Evolutionary conservation across 1,284 basidiomycete species (phyloP), one percentile per base, ranked within the genome.

Genomic region (Meira miltonrushii): DNA sequence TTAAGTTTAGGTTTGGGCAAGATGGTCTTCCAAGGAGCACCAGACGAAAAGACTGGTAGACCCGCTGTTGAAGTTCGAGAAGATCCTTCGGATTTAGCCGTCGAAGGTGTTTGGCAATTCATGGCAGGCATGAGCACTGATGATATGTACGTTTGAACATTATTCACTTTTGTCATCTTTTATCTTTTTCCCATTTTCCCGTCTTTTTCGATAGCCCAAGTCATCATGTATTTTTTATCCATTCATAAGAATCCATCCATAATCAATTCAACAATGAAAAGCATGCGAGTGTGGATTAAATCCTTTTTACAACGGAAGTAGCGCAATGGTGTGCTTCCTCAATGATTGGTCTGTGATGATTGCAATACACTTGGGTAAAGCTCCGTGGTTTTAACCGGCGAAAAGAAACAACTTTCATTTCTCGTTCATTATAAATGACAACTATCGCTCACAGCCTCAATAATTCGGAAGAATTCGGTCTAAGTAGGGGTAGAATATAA

Each of bases 51-150:
- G 2, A 54, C 62, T 17, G 60, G 57, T 6, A 58, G 49, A 53
- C 61, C 71, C 37, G 65, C 67, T 54, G 62, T 77, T 37, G 64
- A 58, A 4, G 61, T 71, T 55, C 66, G 72, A 54, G 64, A 70
- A 38, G 74, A 76, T 52, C 66, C 69, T 2, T 43, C 66, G 10
- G 75, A 78, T 57, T 60, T 78, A 37, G 69, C 66, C 17, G 68
- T 77, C 11, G 68, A 72, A 41, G 62, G 64, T 15, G 72, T 76
- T 2, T 78, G 75, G 75, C 57, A 57, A 39, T 68, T 63, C 38
- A 77, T 77, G 74, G 74, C 71, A 12, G 65, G 67, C 13, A 67
- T 66, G 2, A 65, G 68, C 39, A 60, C 73, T 0, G 55, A 57
- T 2, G 72, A 78, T 48, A 66, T 78, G 69, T 62, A 64, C 60